Percentiles rank a stretch among this genome's conserved stretches.
Evolutionary conservation across 805 yeast species (phyloP).

Genomic region (Isabelozyma gotoi): DNA sequence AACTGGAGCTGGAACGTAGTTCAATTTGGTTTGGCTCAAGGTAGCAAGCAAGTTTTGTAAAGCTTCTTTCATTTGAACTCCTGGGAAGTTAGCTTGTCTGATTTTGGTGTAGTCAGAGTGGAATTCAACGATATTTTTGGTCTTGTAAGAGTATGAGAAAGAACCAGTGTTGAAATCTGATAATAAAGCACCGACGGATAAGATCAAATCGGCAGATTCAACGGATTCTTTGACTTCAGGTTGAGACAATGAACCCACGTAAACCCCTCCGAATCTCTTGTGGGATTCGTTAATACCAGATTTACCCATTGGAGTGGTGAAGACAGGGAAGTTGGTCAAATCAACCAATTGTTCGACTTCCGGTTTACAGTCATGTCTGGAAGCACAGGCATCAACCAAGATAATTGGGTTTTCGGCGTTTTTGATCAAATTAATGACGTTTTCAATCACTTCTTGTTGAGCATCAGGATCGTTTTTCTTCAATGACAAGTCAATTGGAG

Average conservation of each 20-base stretch:
- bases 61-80: slow-evolving; percentile 64
- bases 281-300: slow-evolving; percentile 71
- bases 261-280: slow-evolving; percentile 79
- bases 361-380: slow-evolving; percentile 67
- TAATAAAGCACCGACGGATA: slow-evolving; percentile 79
- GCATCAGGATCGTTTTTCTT: slow-evolving; percentile 33
- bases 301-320: slow-evolving; percentile 90
- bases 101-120: slow-evolving; percentile 76
- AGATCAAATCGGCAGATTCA: slow-evolving; percentile 70
- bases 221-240: slow-evolving; percentile 73
- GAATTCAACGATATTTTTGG: slow-evolving; percentile 74
- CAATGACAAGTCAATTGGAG: slow-evolving; percentile 63
- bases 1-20: slow-evolving; percentile 50
- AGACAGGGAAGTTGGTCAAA: slow-evolving; percentile 75
- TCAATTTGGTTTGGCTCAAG: slow-evolving; percentile 23
- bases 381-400: slow-evolving; percentile 84
- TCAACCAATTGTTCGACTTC: slow-evolving; percentile 64
- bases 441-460: slow-evolving; percentile 36
- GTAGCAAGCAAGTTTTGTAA: slow-evolving; percentile 19
- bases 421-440: slow-evolving; percentile 49
- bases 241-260: slow-evolving; percentile 76
- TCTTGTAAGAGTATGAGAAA: slow-evolving; percentile 71
- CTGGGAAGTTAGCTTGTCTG: slow-evolving; percentile 67
- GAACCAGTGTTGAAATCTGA: slow-evolving; percentile 93
- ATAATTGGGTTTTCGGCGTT: slow-evolving; percentile 69